Conservation (phyloP, 2,329 filamentous ascomycete genomes). For the Trichoderma breve region DNA sequence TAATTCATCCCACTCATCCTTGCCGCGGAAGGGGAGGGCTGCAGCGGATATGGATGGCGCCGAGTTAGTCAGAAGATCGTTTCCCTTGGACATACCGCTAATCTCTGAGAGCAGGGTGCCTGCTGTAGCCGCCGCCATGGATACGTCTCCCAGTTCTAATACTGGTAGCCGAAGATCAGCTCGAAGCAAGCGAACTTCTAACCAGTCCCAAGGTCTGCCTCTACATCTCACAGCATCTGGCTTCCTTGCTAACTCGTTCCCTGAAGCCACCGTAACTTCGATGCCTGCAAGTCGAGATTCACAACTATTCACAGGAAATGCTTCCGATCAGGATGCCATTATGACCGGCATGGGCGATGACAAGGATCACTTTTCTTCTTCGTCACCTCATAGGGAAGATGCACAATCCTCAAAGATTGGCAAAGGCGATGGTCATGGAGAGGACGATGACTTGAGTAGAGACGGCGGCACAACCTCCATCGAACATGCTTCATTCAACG, state of each 20-base stretch:
- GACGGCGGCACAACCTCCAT: conserved; percentile 18
- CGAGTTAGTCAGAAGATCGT: conserved; percentile 50
- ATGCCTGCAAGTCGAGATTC: not conserved
- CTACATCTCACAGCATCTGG: not conserved
- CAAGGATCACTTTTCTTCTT: not conserved
- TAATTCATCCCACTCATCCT: conserved; percentile 40
- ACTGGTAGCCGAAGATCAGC: conserved; percentile 71
- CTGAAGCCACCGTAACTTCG: not conserved
- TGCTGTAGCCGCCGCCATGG: not conserved
- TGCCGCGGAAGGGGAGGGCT: conserved; percentile 59
- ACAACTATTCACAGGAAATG: not conserved
- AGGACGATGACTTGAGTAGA: conserved; percentile 16
- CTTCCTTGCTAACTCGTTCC: not conserved
- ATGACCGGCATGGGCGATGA: conserved; percentile 13
- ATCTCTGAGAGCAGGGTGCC: not conserved
- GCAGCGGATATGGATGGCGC: conserved; percentile 74
- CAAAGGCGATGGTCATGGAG: not conserved
- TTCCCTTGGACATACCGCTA: not conserved
- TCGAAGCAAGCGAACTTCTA: conserved; percentile 64
- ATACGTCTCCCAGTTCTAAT: not conserved
- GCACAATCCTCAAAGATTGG: not conserved
- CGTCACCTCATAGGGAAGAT: conserved; percentile 25
- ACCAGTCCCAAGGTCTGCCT: conserved; percentile 41
- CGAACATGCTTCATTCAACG: not conserved
- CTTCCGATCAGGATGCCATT: conserved; percentile 5